Evolutionary conservation across 129 eudicot species (phyloP), one percentile per base, ranked within the genome.

Genomic region (Dittrichia graveolens): DNA sequence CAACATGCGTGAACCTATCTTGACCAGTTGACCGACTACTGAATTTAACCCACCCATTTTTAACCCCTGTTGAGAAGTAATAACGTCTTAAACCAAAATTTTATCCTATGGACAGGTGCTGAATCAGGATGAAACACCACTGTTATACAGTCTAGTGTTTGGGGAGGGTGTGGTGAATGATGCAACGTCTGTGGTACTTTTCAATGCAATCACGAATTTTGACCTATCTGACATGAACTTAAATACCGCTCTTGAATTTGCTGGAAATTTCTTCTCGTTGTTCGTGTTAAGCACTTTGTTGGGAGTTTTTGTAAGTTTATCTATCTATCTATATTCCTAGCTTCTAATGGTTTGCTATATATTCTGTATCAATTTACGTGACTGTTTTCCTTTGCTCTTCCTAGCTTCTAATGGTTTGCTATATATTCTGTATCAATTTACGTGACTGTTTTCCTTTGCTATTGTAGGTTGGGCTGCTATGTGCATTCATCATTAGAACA

Each of bases 111-210:
- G 8, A 44, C 83, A 92, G 97, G 96, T 92, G 75, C 91, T 92
- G 56, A 81, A 86, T 79, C 97, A 92, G 75, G 90, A 89, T 5
- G 93, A 84, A 67, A 89, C 89, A 16, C 97, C 97, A 3, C 71
- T 86, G 3, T 74, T 92, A 62, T 84, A 91, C 82, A 91, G 96
- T 75, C 62, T 91, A 74, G 96, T 91, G 31, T 91, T 91, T 61
- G 97, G 97, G 69, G 97, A 92, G 80, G 92, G 97, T 48, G 97
- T 92, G 34, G 96, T 92, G 50, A 92, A 92, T 77, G 97, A 92
- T 83, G 97, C 97, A 44, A 81, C 97, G 37, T 84, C 97, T 5
- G 89, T 92, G 37, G 98, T 89, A 50, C 91, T 92, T 60, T 92
- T 89, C 39, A 85, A 89, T 35, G 98, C 89, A 9, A 87, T 92